These are phyloP conservation scores for Pseudozyma sp. DNA, from an alignment of 1,284 basidiomycete species.

Conservation along the genomic window DNA sequence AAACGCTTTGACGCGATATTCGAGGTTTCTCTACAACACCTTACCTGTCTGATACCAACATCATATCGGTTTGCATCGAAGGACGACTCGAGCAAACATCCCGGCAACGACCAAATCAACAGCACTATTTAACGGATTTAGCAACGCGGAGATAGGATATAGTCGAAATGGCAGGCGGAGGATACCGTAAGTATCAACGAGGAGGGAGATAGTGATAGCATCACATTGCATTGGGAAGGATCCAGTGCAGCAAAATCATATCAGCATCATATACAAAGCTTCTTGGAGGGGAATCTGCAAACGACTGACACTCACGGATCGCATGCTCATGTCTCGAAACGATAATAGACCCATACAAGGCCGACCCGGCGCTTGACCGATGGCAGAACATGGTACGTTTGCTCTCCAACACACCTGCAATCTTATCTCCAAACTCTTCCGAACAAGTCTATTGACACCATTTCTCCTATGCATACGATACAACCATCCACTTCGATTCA, in stretches of 20 bases:
- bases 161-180: conserved; percentile 62
- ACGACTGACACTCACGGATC: neutral
- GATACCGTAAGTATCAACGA: conserved; percentile 48
- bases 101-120: neutral
- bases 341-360: conserved; percentile 60
- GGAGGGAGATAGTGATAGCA: no score
- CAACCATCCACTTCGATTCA: neutral
- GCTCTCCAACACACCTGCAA: neutral
- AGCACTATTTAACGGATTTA: neutral
- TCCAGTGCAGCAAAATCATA: neutral
- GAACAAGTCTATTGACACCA: neutral
- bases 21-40: conserved; percentile 13
- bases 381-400: conserved; percentile 57
- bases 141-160: neutral
- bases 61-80: neutral
- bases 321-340: neutral
- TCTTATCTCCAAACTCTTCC: neutral
- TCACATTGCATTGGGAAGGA: neutral
- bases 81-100: neutral
- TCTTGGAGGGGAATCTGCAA: neutral
- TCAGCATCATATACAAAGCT: neutral
- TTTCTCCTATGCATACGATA: no score
- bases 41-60: neutral
- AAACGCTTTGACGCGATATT: conserved; percentile 18
- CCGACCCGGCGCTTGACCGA: conserved; percentile 64